Evolutionary conservation across 495 filamentous ascomycete genomes (phyloP).

Genomic region (Lophiotrema nucula): DNA sequence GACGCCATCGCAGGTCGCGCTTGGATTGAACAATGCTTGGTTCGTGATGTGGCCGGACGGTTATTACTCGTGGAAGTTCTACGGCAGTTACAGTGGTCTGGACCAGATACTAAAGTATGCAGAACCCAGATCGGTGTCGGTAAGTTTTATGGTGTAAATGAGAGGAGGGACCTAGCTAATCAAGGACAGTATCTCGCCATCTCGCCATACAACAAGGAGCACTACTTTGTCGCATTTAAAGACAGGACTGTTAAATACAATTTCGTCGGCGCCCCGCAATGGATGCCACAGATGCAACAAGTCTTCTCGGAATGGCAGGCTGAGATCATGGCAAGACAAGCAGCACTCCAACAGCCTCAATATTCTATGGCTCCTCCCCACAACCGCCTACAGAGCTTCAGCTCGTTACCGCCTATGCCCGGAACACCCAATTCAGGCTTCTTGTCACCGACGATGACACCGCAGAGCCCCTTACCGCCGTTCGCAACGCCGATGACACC

Average conservation of each 20-base stretch:
- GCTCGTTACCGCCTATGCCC: conserved; percentile 1
- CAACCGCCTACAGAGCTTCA: conserved; percentile 10
- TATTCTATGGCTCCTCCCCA: not conserved
- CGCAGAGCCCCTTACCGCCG: not conserved
- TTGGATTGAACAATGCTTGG: conserved; percentile 32
- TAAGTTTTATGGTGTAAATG: conserved; percentile 1
- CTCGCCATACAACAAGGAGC: conserved; percentile 26
- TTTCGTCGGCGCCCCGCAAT: conserved; percentile 18
- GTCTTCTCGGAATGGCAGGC: conserved; percentile 31
- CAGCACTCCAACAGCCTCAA: not conserved
- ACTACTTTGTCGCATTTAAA: conserved; percentile 33
- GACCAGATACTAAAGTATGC: conserved; percentile 28
- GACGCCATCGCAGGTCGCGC: conserved; percentile 26
- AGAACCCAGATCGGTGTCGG: conserved; percentile 24
- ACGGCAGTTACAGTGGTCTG: conserved; percentile 23
- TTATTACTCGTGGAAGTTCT: conserved; percentile 33
- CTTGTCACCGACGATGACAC: not conserved
- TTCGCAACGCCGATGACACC: not conserved
- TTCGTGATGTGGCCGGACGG: conserved; percentile 36
- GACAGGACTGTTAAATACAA: conserved; percentile 32
- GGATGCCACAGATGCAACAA: conserved; percentile 34
- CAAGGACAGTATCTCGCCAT: conserved; percentile 28
- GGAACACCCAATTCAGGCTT: not conserved
- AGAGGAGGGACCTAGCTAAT: not conserved
- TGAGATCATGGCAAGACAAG: conserved; percentile 17